Evolutionary conservation across 1,284 basidiomycete genomes (phyloP).

Genomic region (Irpex rosettiformis): DNA sequence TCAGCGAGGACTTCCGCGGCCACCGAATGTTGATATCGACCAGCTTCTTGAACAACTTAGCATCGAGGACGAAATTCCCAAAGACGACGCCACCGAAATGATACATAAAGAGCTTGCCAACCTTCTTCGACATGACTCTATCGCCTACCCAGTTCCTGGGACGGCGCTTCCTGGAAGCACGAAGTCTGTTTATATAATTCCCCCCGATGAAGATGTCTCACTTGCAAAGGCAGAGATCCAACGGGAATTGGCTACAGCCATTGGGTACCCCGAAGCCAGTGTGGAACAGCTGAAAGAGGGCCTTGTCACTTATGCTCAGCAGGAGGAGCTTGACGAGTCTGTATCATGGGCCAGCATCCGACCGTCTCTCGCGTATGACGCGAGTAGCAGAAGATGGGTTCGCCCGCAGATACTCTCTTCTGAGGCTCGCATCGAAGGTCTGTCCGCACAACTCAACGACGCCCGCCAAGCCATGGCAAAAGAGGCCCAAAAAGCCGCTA

Average conservation of each 20-base stretch:
- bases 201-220: slow-evolving; percentile 77
- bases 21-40: slow-evolving; percentile 76
- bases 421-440: slow-evolving; percentile 64
- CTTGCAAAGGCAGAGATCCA: slow-evolving; percentile 75
- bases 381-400: slow-evolving; percentile 61
- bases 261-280: slow-evolving; percentile 85
- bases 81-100: slow-evolving; percentile 54
- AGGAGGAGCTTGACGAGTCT: slow-evolving; percentile 55
- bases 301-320: slow-evolving; percentile 57
- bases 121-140: slow-evolving; percentile 86
- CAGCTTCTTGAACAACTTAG: slow-evolving; percentile 59
- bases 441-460: slow-evolving; percentile 57
- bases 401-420: slow-evolving; percentile 54
- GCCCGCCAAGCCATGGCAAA: slow-evolving; percentile 76
- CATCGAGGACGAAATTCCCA: slow-evolving; percentile 44
- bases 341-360: slow-evolving; percentile 69
- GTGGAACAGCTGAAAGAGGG: slow-evolving; percentile 77
- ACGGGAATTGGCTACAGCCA: slow-evolving; percentile 70
- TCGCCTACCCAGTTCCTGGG: slow-evolving; percentile 87
- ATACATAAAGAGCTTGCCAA: slow-evolving; percentile 80
- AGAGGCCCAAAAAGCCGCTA: slow-evolving; percentile 78
- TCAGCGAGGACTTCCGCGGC: slow-evolving; percentile 83
- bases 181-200: slow-evolving; percentile 69
- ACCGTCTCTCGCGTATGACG: slow-evolving; percentile 62
- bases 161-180: slow-evolving; percentile 78